Conservation (phyloP, 2,329 filamentous ascomycete species). For the Thielaviopsis euricoi region DNA sequence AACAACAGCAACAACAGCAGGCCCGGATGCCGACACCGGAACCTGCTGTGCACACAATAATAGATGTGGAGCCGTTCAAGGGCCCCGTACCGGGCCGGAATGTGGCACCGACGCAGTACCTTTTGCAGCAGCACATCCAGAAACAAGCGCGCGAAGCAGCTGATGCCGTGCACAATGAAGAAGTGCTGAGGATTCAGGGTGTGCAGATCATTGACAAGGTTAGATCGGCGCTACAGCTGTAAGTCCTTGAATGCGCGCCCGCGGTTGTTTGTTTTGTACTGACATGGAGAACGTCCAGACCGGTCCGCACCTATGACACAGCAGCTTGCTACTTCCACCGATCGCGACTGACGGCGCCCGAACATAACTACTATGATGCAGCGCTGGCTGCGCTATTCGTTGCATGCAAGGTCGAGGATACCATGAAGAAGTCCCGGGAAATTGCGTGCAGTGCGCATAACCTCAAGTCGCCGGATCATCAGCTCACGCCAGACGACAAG, state of each 20-base stretch:
- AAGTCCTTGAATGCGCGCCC: conserved; percentile 18
- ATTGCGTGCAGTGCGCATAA: conserved; percentile 86
- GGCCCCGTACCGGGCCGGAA: conserved; percentile 32
- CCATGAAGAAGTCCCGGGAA: conserved; percentile 87
- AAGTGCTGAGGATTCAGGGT: conserved; percentile 65
- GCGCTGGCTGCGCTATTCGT: conserved; percentile 79
- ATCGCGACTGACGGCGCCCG: conserved; percentile 73
- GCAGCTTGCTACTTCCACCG: conserved; percentile 89
- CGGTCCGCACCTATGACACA: conserved; percentile 80
- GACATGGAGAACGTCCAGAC: conserved; percentile 29
- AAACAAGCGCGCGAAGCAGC: conserved; percentile 53
- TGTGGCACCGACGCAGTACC: conserved; percentile 48
- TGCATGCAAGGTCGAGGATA: conserved; percentile 95
- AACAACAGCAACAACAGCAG: conserved; percentile 3
- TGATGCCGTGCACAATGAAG: conserved; percentile 57
- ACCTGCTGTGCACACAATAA: conserved; percentile 8
- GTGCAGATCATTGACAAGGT: conserved; percentile 81
- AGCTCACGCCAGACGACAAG: conserved; percentile 63
- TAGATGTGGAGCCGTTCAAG: conserved; percentile 13
- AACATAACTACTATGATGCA: conserved; percentile 75
- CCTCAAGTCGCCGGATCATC: conserved; percentile 53
- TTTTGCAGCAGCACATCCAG: conserved; percentile 66
- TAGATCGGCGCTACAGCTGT: conserved; percentile 64
- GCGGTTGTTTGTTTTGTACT: conserved; percentile 10
- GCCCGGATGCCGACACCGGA: conserved; percentile 1